These are phyloP conservation scores for Mycena citricolor DNA, from an alignment of 1,284 basidiomycete species.

Conservation along the genomic window DNA sequence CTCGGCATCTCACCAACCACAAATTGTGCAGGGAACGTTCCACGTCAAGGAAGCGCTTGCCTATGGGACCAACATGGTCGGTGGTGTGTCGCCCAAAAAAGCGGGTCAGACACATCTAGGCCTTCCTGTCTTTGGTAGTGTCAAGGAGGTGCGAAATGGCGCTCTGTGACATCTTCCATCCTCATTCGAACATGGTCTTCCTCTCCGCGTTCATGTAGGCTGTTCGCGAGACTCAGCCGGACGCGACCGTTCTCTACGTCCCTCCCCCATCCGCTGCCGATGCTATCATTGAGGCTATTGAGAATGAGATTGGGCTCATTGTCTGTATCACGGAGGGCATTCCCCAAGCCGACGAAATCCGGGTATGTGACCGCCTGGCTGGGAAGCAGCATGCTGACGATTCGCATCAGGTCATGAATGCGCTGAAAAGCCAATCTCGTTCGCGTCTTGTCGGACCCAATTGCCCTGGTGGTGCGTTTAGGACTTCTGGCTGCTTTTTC, in stretches of 20 bases:
- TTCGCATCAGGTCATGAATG: slow-evolving; percentile 77
- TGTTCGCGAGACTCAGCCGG: slow-evolving; percentile 79
- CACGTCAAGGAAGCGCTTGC: slow-evolving; percentile 93
- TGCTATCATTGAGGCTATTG: slow-evolving; percentile 96
- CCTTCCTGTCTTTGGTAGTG: slow-evolving; percentile 91
- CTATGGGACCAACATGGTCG: slow-evolving; percentile 97
- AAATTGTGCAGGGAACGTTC: slow-evolving; percentile 85
- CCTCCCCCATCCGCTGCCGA: slow-evolving; percentile 91
- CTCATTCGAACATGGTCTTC: background rate
- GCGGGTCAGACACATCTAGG: slow-evolving; percentile 95
- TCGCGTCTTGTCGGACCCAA: slow-evolving; percentile 96
- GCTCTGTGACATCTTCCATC: background rate
- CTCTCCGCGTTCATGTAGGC: slow-evolving; percentile 50
- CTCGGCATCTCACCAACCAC: slow-evolving; percentile 1
- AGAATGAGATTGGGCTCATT: slow-evolving; percentile 94
- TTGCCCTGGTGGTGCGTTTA: slow-evolving; percentile 78
- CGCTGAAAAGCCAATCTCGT: slow-evolving; percentile 90
- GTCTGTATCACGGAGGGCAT: slow-evolving; percentile 98
- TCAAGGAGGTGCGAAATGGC: slow-evolving; percentile 71
- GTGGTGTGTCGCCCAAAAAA: slow-evolving; percentile 97
- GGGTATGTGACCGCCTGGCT: slow-evolving; percentile 51
- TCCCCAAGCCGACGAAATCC: slow-evolving; percentile 94
- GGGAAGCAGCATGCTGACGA: no score
- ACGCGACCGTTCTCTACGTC: slow-evolving; percentile 94
- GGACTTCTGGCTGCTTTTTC: slow-evolving; percentile 4